A percentile compares a stretch with the other conserved stretches of the same genome.
Evolutionary conservation across 176 grass and related monocot genomes (phyloP).

Genomic region (Oryza coarctata): DNA sequence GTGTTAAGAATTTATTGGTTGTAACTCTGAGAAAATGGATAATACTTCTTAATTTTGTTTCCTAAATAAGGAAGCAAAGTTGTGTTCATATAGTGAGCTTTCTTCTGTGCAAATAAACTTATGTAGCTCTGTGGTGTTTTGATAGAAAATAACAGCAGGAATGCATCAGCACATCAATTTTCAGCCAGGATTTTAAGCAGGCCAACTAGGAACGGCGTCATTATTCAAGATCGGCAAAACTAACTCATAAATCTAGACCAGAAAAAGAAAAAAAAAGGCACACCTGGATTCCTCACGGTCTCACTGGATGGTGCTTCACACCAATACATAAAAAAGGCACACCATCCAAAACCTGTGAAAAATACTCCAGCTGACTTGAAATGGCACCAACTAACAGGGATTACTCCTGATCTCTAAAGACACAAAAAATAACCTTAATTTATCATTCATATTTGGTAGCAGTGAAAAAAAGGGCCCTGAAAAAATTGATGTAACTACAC

Average conservation of each 20-base stretch:
- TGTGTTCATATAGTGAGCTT: background rate
- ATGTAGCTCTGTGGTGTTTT: background rate
- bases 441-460: background rate
- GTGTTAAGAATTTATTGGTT: background rate
- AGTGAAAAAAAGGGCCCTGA: background rate
- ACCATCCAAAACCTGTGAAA: background rate
- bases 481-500: slow-evolving; percentile 21
- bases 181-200: background rate
- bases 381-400: background rate
- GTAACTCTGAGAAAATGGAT: background rate
- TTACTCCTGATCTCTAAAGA: background rate
- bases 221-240: background rate
- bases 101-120: background rate
- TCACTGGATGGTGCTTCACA: background rate
- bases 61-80: background rate
- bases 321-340: background rate
- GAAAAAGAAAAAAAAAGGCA: background rate
- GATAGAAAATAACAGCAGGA: background rate
- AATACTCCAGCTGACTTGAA: background rate
- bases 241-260: background rate
- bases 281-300: background rate
- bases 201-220: background rate
- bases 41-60: background rate
- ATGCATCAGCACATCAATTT: background rate
- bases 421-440: background rate